These are phyloP conservation scores for Syncephalis plumigaleata DNA, from an alignment of 371 early-diverging fungal species.

Conservation along the genomic window DNA sequence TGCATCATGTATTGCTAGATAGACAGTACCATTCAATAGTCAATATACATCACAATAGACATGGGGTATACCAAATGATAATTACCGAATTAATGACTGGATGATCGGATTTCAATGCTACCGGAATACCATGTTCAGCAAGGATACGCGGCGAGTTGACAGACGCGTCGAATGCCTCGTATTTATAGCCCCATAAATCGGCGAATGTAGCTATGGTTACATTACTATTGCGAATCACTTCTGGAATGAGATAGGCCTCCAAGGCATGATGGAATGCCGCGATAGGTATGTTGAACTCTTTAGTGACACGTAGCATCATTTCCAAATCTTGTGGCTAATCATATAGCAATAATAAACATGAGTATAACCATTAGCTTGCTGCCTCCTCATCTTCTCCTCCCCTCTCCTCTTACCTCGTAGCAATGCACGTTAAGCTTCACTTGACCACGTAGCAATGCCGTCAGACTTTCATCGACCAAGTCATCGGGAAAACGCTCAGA, in stretches of 20 bases:
- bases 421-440: conserved; percentile 60
- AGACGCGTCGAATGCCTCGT: conserved; percentile 55
- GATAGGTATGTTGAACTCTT: conserved; percentile 60
- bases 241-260: conserved; percentile 55
- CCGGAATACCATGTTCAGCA: conserved; percentile 49
- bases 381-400: no score
- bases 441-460: conserved; percentile 50
- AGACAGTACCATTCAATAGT: no score
- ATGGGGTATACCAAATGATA: conserved; percentile 5
- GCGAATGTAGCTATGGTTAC: conserved; percentile 53
- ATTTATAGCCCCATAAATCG: conserved; percentile 56
- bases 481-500: conserved; percentile 39
- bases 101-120: conserved; percentile 71
- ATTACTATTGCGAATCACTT: conserved; percentile 32
- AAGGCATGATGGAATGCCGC: conserved; percentile 67
- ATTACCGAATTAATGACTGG: conserved; percentile 53
- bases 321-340: conserved; percentile 40
- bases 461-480: conserved; percentile 33
- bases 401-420: conserved; percentile 25
- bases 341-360: not conserved
- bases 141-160: conserved; percentile 44
- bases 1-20: conserved; percentile 38
- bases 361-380: no score
- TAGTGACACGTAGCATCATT: conserved; percentile 50
- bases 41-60: no score